Evolutionary conservation across 2,329 filamentous ascomycete genomes (phyloP), one percentile per base, ranked within the genome.

Genomic region (Ascochyta koolunga): DNA sequence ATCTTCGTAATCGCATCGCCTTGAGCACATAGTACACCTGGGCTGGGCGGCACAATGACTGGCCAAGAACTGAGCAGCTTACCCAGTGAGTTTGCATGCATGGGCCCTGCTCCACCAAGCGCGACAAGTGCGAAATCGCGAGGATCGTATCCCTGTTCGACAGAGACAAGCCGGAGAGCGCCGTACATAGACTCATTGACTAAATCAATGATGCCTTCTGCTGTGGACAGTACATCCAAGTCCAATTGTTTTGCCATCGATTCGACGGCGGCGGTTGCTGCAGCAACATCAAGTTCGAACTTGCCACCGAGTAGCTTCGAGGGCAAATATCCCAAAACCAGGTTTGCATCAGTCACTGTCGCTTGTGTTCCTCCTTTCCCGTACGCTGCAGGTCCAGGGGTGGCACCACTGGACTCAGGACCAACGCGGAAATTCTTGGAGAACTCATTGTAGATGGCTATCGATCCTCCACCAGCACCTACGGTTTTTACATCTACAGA

Each of bases 131-230:
- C 79, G 59, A 82, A 82, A 33, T 82, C 78, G 9, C 76, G 71
- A 21, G 80, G 79, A 54, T 82, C 79, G 49, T 80, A 79, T 31
- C 80, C 80, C 61, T 82, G 79, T 58, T 82, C 80, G 4, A 82
- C 77, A 1, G 80, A 82, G 0, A 82, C 79, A 4, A 81, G 67
- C 36, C 80, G 74, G 24, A 82, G 65, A 11, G 80, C 80, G 4
- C 80, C 79, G 50, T 82, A 79, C 74, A 82, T 82, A 6, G 78
- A 78, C 60, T 82, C 80, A 47, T 82, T 82, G 31, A 80, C 77
- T 2, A 82, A 60, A 39, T 80, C 75, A 41, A 82, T 76, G 37
- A 82, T 81, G 22, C 78, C 78, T 61, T 81, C 78, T 0, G 80
- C 80, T 0, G 79, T 76, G 27, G 79, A 67, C 1, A 70, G 69